Evolutionary conservation across 1,139 yeast genomes (phyloP), one percentile per base, ranked within the genome.

Genomic region (Lodderomyces jiufengensis): DNA sequence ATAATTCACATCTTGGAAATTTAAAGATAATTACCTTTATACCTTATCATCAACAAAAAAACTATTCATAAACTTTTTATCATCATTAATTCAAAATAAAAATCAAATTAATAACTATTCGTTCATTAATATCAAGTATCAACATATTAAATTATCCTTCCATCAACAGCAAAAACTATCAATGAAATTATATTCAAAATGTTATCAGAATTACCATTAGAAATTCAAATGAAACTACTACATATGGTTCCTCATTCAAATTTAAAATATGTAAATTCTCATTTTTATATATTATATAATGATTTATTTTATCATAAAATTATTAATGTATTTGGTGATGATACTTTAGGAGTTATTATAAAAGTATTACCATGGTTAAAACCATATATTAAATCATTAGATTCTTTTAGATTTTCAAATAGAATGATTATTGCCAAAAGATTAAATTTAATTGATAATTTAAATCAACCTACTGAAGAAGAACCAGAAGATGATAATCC

Each of bases 221-320:
- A 79, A 49, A 64, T 79, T 14, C 70, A 73, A 35, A 60, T 67
- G 20, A 49, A 58, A 38, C 50, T 78, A 18, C 52, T 77, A 16
- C 45, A 47, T 23, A 55, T 59, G 23, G 64, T 58, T n/a, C 80
- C 81, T 1, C 41, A 46, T 41, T 66, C 61, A 45, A 66, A 65
- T 5, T 62, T 73, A 37, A 66, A 63, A 40, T 54, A 59, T 23
- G 61, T 63, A 39, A 73, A 67, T 47, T 52, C 66, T 10, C 70
- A 69, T 42, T 69, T 66, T 43, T 69, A 67, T 42, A 49, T 61
- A n/a, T 51, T 78, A 27, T 67, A 76, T 57, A 78, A 79, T 51
- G 73, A 73, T 35, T 47, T 69, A 18, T 74, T 63, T 48, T 67
- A 65, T 48, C 63, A 67, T 29, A 67, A 69, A 47, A 58, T 74